phyloP scores from a whole-genome alignment of 2,329 filamentous ascomycete genomes.

The Phialophora expanda region DNA sequence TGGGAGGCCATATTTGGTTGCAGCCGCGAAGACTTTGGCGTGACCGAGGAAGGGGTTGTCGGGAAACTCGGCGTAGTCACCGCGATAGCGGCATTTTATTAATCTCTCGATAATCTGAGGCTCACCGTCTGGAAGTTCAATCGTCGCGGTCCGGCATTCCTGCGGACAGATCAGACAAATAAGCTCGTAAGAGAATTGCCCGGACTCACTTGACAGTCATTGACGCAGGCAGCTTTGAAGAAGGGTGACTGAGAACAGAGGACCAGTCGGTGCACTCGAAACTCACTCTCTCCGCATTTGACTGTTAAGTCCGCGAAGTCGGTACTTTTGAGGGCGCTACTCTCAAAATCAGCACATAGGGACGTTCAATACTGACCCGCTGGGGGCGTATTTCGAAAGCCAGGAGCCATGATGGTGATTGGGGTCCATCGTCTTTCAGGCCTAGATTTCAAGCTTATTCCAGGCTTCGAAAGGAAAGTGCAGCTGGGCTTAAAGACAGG shows the following conservation, averaged over 20 bases:
- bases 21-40: neutral
- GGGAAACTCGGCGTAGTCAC: neutral
- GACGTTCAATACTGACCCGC: neutral
- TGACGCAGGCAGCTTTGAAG: neutral
- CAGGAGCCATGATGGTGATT: neutral
- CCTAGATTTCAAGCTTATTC: neutral
- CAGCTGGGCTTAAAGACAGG: neutral
- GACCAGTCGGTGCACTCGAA: neutral
- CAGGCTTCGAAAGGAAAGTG: neutral
- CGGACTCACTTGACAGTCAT: neutral
- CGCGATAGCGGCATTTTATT: neutral
- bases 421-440: neutral
- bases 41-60: neutral
- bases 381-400: neutral
- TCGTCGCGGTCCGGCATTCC: neutral
- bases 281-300: neutral
- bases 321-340: neutral
- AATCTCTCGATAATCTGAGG: neutral
- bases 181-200: neutral
- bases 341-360: neutral
- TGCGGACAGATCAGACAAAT: neutral
- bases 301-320: neutral
- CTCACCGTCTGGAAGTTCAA: neutral
- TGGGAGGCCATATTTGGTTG: neutral
- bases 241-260: conserved; percentile 1